Conservation (phyloP, 2,329 filamentous ascomycete genomes). For the Verticillium zaregamsianum region DNA sequence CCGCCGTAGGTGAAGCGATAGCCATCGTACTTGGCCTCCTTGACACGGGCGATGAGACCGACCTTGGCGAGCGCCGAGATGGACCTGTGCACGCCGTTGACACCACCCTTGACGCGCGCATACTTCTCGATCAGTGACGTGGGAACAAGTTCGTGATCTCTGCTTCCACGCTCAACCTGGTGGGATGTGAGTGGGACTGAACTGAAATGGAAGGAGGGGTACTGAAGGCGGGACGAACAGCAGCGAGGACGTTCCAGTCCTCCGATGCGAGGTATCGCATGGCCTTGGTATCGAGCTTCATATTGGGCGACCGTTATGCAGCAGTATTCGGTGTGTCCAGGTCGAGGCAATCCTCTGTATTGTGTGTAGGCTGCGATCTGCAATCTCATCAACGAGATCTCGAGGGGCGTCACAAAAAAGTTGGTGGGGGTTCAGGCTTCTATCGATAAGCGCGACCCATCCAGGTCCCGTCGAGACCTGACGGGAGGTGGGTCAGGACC, state of each 20-base stretch:
- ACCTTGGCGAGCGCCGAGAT: constrained; percentile 92
- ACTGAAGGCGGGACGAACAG: constrained; percentile 53
- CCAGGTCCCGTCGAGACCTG: neutral
- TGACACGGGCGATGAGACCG: constrained; percentile 84
- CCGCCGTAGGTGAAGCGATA: constrained; percentile 96
- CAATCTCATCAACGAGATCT: neutral
- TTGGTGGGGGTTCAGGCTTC: neutral
- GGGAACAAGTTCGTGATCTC: constrained; percentile 95
- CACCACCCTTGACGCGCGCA: constrained; percentile 73
- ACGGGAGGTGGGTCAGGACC: neutral
- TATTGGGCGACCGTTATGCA: constrained; percentile 30
- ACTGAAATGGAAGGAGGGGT: constrained; percentile 11
- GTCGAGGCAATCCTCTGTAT: neutral
- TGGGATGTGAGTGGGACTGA: constrained; percentile 27
- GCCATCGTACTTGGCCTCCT: constrained; percentile 96
- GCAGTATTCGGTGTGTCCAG: neutral
- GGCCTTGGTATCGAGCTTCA: constrained; percentile 94
- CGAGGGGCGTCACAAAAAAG: neutral
- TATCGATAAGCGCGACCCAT: neutral
- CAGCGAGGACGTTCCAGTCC: constrained; percentile 93
- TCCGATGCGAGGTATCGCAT: constrained; percentile 89
- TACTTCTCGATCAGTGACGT: constrained; percentile 83
- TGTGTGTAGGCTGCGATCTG: neutral
- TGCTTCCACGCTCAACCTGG: constrained; percentile 88
- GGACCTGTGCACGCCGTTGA: constrained; percentile 74